A percentile compares a stretch with the other conserved stretches of the same genome.
Evolutionary conservation across 768 basidiomycete species (phyloP).

Genomic region (Mycena indigotica): DNA sequence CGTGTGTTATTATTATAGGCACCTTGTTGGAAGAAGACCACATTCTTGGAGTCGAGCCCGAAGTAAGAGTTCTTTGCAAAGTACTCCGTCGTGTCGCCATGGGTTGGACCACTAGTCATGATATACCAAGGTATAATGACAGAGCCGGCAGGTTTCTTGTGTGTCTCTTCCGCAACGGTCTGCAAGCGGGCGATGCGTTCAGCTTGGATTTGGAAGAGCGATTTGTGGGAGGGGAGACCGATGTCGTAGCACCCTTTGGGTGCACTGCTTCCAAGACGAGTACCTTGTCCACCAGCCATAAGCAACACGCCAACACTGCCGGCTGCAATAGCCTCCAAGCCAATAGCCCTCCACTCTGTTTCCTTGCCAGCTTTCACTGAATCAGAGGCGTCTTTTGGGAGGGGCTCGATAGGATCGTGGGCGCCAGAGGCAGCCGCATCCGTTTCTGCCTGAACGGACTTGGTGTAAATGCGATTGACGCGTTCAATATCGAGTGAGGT

Average conservation of each 20-base stretch:
- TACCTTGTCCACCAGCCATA: conserved; percentile 98
- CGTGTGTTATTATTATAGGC: conserved; percentile 21
- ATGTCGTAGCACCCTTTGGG: conserved; percentile 99
- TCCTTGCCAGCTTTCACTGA: conserved; percentile 61
- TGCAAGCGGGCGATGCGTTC: conserved; percentile 90
- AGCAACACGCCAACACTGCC: conserved; percentile 93
- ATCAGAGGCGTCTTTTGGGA: conserved; percentile 76
- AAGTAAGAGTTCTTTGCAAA: conserved; percentile 80
- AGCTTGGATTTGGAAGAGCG: conserved; percentile 97
- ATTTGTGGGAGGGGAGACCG: conserved; percentile 88
- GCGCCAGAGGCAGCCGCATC: conserved; percentile 42
- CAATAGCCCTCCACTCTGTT: conserved; percentile 73
- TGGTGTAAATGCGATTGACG: conserved; percentile 85
- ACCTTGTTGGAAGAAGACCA: conserved; percentile 98
- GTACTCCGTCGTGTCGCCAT: conserved; percentile 81
- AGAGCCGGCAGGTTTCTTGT: conserved; percentile 52
- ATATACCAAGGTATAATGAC: conserved; percentile 95
- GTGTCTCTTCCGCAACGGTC: conserved; percentile 63
- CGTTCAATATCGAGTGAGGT: conserved; percentile 82
- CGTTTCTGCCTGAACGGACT: conserved; percentile 70
- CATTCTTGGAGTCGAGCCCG: conserved; percentile 76
- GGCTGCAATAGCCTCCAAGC: conserved; percentile 77
- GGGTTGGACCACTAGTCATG: conserved; percentile 98
- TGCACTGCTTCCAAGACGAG: conserved; percentile 84
- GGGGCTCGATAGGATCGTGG: conserved; percentile 69